Percentiles rank a stretch among this genome's conserved stretches.
phyloP scores from a whole-genome alignment of 2,329 filamentous ascomycete genomes.

The Epichloe gansuensis region DNA sequence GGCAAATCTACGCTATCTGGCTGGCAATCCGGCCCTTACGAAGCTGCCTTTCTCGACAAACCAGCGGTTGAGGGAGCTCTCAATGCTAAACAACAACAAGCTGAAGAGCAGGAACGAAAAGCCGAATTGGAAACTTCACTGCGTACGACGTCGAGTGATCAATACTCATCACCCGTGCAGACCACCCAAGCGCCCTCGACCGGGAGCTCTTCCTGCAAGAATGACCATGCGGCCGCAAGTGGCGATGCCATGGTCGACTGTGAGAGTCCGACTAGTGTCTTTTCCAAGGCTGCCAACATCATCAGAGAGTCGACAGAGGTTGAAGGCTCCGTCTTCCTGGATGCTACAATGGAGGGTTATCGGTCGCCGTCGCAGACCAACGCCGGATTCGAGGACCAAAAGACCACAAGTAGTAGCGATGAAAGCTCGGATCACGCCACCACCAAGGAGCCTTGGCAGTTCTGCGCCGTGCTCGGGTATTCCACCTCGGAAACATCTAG shows the following conservation, averaged over 20 bases:
- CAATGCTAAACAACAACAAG: slow-evolving; percentile 7
- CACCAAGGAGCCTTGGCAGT: background rate
- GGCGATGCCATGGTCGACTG: background rate
- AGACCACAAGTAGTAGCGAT: slow-evolving; percentile 12
- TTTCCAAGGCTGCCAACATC: slow-evolving; percentile 31
- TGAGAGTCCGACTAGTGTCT: slow-evolving; percentile 13
- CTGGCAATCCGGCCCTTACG: slow-evolving; percentile 9
- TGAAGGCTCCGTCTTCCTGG: slow-evolving; percentile 24
- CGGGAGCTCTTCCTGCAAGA: background rate
- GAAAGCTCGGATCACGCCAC: slow-evolving; percentile 4
- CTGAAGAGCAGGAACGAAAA: background rate
- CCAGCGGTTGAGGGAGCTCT: slow-evolving; percentile 8
- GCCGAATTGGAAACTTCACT: background rate
- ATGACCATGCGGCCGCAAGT: background rate
- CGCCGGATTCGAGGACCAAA: slow-evolving; percentile 1
- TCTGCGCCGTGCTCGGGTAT: slow-evolving; percentile 25
- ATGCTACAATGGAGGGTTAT: slow-evolving; percentile 8
- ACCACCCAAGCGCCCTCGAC: background rate
- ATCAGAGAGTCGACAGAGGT: slow-evolving; percentile 29
- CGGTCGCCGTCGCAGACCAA: background rate
- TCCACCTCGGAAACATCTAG: slow-evolving; percentile 19
- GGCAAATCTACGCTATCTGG: slow-evolving; percentile 17
- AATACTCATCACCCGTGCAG: background rate
- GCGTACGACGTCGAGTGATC: too few relatives aligned
- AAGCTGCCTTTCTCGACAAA: slow-evolving; percentile 4